A percentile compares a stretch with the other conserved stretches of the same genome.
Conservation (phyloP, 257 asterid genomes). For the Ballota nigra region DNA sequence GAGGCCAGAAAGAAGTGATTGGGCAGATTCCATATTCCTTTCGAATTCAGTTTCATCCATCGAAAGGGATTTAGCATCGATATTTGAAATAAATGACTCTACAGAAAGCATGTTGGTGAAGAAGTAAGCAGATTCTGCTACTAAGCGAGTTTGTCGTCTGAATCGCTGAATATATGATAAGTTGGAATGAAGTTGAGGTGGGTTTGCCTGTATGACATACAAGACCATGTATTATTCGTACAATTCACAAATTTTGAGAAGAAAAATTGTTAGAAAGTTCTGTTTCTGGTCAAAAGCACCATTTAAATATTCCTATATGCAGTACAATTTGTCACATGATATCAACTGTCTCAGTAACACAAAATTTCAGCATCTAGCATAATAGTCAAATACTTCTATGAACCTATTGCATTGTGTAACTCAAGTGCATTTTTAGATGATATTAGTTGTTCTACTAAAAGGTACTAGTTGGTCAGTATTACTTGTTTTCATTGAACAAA, state of each 20-base stretch:
- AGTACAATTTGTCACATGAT: not conserved
- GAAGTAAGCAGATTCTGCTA: conserved; percentile 84
- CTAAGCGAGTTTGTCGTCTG: conserved; percentile 81
- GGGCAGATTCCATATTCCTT: conserved; percentile 79
- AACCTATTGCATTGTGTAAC: not conserved
- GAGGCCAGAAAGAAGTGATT: conserved; percentile 63
- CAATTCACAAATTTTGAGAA: not conserved
- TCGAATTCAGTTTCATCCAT: conserved; percentile 83
- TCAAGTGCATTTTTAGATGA: not conserved
- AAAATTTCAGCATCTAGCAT: conserved; percentile 2
- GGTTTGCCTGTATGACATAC: conserved; percentile 75
- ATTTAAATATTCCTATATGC: not conserved
- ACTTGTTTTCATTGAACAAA: not conserved
- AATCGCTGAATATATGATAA: conserved; percentile 77
- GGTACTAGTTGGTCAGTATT: not conserved
- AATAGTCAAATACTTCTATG: not conserved
- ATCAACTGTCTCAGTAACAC: not conserved
- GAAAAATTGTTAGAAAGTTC: not conserved
- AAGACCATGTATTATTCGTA: not conserved
- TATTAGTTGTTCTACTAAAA: not conserved
- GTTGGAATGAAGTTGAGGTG: conserved; percentile 92
- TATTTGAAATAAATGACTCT: conserved; percentile 61
- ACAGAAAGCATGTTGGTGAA: conserved; percentile 96
- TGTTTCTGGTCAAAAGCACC: not conserved
- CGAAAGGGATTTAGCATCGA: conserved; percentile 76